Evolutionary conservation across 2,329 filamentous ascomycete species (phyloP).

Genomic region (Aspergillus sp.): DNA sequence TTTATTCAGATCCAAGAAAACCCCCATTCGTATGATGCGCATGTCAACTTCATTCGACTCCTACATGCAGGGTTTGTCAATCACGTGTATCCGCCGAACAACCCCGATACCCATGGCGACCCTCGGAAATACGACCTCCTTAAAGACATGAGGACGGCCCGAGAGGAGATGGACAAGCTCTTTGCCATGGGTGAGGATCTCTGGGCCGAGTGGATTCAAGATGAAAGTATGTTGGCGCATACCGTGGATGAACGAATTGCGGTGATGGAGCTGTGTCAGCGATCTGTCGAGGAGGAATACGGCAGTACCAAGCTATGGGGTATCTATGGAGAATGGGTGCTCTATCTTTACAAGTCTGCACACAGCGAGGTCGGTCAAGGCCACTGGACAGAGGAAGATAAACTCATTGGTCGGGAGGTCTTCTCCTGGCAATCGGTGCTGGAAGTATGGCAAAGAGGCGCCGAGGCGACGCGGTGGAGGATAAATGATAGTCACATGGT

Average conservation of each 20-base stretch:
- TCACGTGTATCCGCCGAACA: slow-evolving; percentile 42
- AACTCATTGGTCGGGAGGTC: slow-evolving; percentile 52
- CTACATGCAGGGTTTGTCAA: slow-evolving; percentile 44
- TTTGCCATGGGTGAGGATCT: slow-evolving; percentile 61
- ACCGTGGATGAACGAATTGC: slow-evolving; percentile 53
- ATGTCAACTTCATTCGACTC: slow-evolving; percentile 43
- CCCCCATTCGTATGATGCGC: slow-evolving; percentile 43
- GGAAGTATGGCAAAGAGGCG: slow-evolving; percentile 52
- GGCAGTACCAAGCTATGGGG: slow-evolving; percentile 58
- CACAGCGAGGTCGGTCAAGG: slow-evolving; percentile 35
- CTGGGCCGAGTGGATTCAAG: slow-evolving; percentile 60
- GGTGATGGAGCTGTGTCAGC: slow-evolving; percentile 56
- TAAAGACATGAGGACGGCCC: slow-evolving; percentile 42
- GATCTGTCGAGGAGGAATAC: slow-evolving; percentile 57
- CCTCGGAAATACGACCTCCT: slow-evolving; percentile 43
- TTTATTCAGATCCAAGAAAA: slow-evolving; percentile 40
- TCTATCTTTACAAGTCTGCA: slow-evolving; percentile 51
- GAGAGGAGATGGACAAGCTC: slow-evolving; percentile 57
- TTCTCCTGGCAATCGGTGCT: slow-evolving; percentile 55
- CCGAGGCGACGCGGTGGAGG: slow-evolving; percentile 55
- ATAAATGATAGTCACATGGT: slow-evolving; percentile 58
- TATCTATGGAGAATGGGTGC: slow-evolving; percentile 59
- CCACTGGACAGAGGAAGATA: slow-evolving; percentile 53
- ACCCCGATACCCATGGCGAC: slow-evolving; percentile 40
- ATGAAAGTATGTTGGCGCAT: slow-evolving; percentile 55